A percentile compares a stretch with the other conserved stretches of the same genome.
phyloP scores from a whole-genome alignment of 495 filamentous ascomycete species.

The Aspergillus baeticus region DNA sequence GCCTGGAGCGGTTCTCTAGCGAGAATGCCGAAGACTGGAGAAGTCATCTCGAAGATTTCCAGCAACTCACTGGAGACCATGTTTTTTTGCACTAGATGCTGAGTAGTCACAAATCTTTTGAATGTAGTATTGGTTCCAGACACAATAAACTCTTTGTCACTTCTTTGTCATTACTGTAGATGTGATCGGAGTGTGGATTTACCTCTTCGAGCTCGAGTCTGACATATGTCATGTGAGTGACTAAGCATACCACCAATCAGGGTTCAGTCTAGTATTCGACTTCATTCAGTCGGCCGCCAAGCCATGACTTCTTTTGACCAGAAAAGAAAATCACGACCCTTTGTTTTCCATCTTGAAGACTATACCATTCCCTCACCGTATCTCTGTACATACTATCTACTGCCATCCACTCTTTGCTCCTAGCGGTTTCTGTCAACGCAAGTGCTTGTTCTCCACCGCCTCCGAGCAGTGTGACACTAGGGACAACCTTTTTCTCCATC shows the following conservation, averaged over 20 bases:
- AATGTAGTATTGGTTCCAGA: not conserved
- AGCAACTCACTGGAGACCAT: conserved; percentile 44
- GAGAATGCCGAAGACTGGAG: conserved; percentile 46
- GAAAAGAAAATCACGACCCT: conserved; percentile 7
- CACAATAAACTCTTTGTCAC: not conserved
- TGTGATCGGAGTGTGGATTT: not conserved
- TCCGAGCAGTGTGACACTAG: conserved; percentile 2
- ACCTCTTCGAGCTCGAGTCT: too few relatives aligned
- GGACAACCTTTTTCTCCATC: conserved; percentile 1
- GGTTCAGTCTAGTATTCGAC: conserved; percentile 10
- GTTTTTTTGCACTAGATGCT: conserved; percentile 1
- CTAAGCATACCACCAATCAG: conserved; percentile 22
- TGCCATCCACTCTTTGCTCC: not conserved
- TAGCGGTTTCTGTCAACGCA: not conserved
- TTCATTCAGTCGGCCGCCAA: conserved; percentile 24
- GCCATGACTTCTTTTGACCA: conserved; percentile 7
- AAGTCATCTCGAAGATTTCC: conserved; percentile 44
- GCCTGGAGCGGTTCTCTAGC: conserved; percentile 47
- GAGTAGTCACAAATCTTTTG: not conserved
- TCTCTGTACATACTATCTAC: not conserved
- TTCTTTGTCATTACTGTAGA: not conserved
- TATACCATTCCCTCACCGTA: not conserved
- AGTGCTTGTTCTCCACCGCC: conserved; percentile 7
- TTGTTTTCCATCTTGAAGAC: not conserved
- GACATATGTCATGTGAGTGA: conserved; percentile 10